Conservation (phyloP, 805 yeast genomes). For the Grigorovia transvaalensis region DNA sequence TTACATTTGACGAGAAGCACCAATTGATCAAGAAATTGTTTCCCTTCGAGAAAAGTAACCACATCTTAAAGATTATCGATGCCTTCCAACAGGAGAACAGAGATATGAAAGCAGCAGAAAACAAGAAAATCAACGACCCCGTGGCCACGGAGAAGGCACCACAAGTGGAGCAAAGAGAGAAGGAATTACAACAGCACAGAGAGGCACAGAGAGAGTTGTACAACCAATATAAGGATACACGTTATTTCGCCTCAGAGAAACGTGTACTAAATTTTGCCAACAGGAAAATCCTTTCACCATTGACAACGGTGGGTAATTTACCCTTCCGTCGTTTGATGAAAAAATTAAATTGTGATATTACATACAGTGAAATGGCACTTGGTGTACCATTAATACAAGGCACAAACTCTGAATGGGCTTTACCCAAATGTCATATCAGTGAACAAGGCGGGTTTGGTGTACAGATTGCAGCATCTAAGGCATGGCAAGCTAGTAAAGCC, state of each 20-base stretch:
- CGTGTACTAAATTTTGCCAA: constrained; percentile 53
- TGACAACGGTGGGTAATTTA: constrained; percentile 94
- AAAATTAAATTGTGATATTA: constrained; percentile 80
- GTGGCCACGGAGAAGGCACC: constrained; percentile 5
- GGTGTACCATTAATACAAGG: constrained; percentile 81
- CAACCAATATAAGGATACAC: constrained; percentile 56
- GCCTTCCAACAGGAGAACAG: constrained; percentile 35
- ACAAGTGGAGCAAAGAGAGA: constrained; percentile 18
- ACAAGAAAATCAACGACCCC: constrained; percentile 9
- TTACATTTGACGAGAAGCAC: constrained; percentile 33
- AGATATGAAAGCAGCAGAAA: constrained; percentile 26
- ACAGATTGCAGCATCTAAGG: constrained; percentile 84
- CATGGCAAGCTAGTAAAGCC: constrained; percentile 89
- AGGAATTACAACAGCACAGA: constrained; percentile 25
- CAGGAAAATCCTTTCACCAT: constrained; percentile 86
- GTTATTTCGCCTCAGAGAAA: constrained; percentile 74
- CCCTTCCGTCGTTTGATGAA: constrained; percentile 93
- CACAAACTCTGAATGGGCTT: constrained; percentile 92
- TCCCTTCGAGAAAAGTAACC: constrained; percentile 46
- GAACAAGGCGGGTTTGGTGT: constrained; percentile 89
- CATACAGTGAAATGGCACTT: constrained; percentile 93
- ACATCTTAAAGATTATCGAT: constrained; percentile 55
- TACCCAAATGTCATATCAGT: constrained; percentile 74
- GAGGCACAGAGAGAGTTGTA: constrained; percentile 25
- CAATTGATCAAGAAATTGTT: constrained; percentile 42